Percentiles rank a stretch among this genome's conserved stretches.
Evolutionary conservation across 768 basidiomycete species (phyloP).

Genomic region (Candolleomyces efflorescens): DNA sequence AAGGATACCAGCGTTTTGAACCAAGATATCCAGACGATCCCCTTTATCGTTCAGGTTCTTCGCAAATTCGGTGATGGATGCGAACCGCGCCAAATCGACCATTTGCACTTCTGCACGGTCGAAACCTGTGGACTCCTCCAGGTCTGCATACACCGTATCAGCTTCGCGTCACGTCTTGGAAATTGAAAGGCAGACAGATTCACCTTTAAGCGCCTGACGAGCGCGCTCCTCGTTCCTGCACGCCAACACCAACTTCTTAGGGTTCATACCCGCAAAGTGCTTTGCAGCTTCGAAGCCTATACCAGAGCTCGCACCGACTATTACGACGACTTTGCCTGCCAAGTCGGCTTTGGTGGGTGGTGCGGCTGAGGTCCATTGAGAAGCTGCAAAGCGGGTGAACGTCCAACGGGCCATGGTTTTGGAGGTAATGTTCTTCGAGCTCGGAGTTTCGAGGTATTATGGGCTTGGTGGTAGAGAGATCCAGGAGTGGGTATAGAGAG

Average conservation of each 20-base stretch:
- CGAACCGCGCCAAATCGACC: conserved; percentile 34
- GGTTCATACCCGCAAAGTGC: conserved; percentile 40
- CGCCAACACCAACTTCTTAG: conserved; percentile 32
- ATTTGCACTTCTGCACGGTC: conserved; percentile 29
- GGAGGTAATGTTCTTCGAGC: background rate
- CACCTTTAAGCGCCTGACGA: conserved; percentile 28
- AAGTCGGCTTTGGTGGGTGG: conserved; percentile 32
- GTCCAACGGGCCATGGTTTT: background rate
- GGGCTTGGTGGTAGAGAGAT: too few species aligned
- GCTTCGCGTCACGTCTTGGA: too few species aligned
- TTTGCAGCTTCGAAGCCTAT: conserved; percentile 42
- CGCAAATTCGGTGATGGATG: conserved; percentile 31
- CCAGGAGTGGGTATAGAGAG: too few species aligned
- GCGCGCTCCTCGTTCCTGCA: conserved; percentile 31
- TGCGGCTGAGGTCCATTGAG: conserved; percentile 13
- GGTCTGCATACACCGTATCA: too few species aligned
- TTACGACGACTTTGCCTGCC: conserved; percentile 41
- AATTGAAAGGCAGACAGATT: too few species aligned
- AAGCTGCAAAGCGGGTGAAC: background rate
- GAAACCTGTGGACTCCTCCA: conserved; percentile 27
- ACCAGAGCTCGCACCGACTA: conserved; percentile 47
- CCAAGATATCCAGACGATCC: conserved; percentile 36
- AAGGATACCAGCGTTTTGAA: conserved; percentile 37
- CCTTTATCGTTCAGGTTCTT: conserved; percentile 28
- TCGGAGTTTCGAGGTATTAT: background rate